phyloP scores from a whole-genome alignment of 148 eudicot genomes.

The Arctostaphylos glauca region DNA sequence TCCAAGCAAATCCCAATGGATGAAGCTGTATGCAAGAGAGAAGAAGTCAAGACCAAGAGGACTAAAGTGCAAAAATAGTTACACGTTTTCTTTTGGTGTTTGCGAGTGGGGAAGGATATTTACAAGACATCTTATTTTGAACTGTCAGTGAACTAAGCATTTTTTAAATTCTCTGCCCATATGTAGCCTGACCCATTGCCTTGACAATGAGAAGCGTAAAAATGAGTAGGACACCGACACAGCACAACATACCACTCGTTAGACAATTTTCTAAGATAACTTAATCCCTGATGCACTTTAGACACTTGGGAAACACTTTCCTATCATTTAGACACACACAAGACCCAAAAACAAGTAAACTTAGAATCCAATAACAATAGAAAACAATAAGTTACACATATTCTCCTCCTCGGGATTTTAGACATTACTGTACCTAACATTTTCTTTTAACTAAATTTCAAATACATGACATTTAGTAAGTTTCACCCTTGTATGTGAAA shows the following conservation, averaged over 20 bases:
- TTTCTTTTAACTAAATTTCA: too few species aligned
- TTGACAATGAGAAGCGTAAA: not conserved
- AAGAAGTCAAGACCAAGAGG: not conserved
- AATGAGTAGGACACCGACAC: not conserved
- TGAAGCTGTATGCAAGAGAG: conserved; percentile 4
- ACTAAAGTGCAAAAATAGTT: not conserved
- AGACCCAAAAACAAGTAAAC: not conserved
- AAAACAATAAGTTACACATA: too few species aligned
- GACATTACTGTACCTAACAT: too few species aligned
- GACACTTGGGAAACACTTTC: not conserved
- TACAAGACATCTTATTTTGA: not conserved
- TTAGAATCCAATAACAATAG: not conserved
- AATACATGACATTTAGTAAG: too few species aligned
- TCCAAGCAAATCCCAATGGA: not conserved
- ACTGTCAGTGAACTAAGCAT: not conserved
- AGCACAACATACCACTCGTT: not conserved
- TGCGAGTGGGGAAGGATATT: not conserved
- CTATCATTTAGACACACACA: not conserved
- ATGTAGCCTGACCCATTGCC: not conserved
- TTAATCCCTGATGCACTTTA: not conserved
- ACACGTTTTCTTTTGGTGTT: not conserved
- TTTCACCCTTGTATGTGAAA: too few species aligned
- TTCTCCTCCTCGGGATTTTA: too few species aligned
- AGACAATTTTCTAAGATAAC: not conserved
- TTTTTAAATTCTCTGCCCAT: not conserved